Percentiles rank a stretch among this genome's conserved stretches.
phyloP scores from a whole-genome alignment of 257 asterid genomes.

The Solanum boliviense region DNA sequence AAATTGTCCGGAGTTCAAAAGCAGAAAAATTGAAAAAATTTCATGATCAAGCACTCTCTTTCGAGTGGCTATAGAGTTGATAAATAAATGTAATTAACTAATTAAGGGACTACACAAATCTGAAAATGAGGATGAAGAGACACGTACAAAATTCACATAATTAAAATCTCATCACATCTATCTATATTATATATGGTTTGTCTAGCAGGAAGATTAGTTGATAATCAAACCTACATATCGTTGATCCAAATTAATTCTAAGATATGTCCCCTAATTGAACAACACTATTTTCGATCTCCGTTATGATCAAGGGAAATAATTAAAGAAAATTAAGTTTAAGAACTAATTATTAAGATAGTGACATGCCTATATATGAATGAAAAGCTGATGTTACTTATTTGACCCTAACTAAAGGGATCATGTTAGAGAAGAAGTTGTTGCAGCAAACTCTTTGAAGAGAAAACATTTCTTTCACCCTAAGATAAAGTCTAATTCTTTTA shows the following conservation, averaged over 20 bases:
- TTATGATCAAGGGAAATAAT: not conserved
- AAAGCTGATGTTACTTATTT: not conserved
- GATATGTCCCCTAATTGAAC: not conserved
- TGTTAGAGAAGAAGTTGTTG: slow-evolving; percentile 54
- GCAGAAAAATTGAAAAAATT: too few relatives aligned
- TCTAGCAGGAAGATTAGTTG: not conserved
- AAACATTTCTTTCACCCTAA: not conserved
- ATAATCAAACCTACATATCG: not conserved
- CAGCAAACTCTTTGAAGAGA: slow-evolving; percentile 36
- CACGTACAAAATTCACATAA: not conserved
- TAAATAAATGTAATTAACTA: not conserved
- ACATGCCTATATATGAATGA: not conserved
- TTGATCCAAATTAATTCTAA: not conserved
- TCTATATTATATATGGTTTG: not conserved
- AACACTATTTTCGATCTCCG: not conserved
- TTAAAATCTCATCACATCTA: not conserved
- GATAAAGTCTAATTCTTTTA: not conserved
- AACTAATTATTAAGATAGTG: not conserved
- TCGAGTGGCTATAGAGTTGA: not conserved
- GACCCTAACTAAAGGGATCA: slow-evolving; percentile 18
- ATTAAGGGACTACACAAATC: not conserved
- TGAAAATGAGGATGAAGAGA: not conserved
- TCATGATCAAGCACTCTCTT: not conserved
- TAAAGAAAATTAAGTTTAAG: not conserved
- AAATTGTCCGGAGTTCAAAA: too few relatives aligned